Percentiles rank a stretch among this genome's conserved stretches.
Evolutionary conservation across 1,284 basidiomycete genomes (phyloP).

Genomic region (Austroboletus novae-zelandiae): DNA sequence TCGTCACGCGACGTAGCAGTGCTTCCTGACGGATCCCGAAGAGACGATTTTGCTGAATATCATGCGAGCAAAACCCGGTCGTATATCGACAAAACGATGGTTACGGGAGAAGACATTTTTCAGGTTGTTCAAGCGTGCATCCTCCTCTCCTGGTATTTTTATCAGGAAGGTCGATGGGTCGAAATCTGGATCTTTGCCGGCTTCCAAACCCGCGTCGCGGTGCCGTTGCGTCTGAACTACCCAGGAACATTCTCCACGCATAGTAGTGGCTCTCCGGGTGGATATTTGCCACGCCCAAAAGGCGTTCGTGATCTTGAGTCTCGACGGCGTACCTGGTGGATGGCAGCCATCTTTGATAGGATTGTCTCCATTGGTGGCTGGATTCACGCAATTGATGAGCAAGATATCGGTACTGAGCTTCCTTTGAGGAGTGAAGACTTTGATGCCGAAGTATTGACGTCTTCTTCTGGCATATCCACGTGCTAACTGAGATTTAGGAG

Average conservation of each 20-base stretch:
- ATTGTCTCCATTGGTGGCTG: conserved; percentile 86
- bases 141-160: conserved; percentile 83
- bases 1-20: conserved; percentile 64
- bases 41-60: conserved; percentile 79
- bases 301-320: conserved; percentile 71
- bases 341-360: conserved; percentile 80
- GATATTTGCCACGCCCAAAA: conserved; percentile 76
- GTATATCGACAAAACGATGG: conserved; percentile 82
- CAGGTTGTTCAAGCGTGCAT: conserved; percentile 81
- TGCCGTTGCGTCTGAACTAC: conserved; percentile 78
- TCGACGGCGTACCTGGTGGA: conserved; percentile 82
- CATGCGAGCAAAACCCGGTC: conserved; percentile 80
- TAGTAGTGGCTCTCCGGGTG: conserved; percentile 62
- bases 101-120: conserved; percentile 80
- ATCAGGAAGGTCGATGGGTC: conserved; percentile 84
- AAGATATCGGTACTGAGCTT: conserved; percentile 77
- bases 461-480: conserved; percentile 3
- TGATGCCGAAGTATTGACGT: conserved; percentile 55
- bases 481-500: conserved; percentile 37
- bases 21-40: conserved; percentile 67
- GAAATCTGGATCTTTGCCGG: conserved; percentile 88
- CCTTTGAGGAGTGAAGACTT: conserved; percentile 72
- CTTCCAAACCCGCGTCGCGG: conserved; percentile 80
- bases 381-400: conserved; percentile 78
- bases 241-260: conserved; percentile 76